Evolutionary conservation across 129 eudicot genomes (phyloP).

Genomic region (Arctium minus): DNA sequence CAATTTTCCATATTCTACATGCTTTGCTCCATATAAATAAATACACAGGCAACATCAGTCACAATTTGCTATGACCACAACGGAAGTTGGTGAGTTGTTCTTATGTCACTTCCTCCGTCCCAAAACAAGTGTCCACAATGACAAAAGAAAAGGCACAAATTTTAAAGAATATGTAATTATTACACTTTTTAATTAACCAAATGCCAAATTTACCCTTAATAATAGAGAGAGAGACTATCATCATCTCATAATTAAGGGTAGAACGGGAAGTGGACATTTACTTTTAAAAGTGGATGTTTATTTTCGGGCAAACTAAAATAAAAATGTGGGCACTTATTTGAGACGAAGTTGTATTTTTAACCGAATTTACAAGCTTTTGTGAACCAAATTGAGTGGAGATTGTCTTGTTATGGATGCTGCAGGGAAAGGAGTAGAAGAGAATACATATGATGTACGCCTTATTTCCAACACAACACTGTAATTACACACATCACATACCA

Average conservation of each 20-base stretch:
- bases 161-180: too few relatives aligned
- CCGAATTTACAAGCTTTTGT: not conserved
- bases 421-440: constrained; percentile 59
- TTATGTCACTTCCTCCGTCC: not conserved
- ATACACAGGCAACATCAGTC: not conserved
- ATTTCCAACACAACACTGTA: constrained; percentile 63
- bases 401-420: constrained; percentile 28
- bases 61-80: constrained; percentile 47
- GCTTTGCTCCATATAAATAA: not conserved
- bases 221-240: too few relatives aligned
- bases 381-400: not conserved
- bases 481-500: constrained; percentile 15
- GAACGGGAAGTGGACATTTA: too few relatives aligned
- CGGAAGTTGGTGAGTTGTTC: constrained; percentile 71
- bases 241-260: too few relatives aligned
- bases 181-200: too few relatives aligned
- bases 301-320: too few relatives aligned
- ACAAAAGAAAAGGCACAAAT: too few relatives aligned
- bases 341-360: not conserved
- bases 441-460: constrained; percentile 67
- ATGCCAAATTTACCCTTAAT: too few relatives aligned
- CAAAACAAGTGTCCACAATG: not conserved
- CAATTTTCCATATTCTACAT: not conserved
- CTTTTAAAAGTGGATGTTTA: too few relatives aligned
- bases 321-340: not conserved